Evolutionary conservation across 1,284 basidiomycete species (phyloP), one percentile per base, ranked within the genome.

Genomic region (Leucoagaricus sp.): DNA sequence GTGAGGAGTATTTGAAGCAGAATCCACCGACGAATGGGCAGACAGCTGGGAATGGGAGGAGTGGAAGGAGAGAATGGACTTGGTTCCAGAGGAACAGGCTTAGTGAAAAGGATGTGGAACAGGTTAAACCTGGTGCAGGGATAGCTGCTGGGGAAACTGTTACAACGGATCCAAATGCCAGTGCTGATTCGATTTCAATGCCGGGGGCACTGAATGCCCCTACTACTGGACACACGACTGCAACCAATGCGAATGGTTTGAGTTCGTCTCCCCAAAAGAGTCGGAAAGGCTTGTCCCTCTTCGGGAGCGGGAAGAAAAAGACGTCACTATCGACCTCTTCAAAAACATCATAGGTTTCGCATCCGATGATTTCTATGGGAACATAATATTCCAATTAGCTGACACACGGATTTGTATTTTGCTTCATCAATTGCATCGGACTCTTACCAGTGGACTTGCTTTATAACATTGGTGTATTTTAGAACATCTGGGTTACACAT

Each of bases 1-100:
- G 86, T 0, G 82, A 85, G 54, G 82, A 87, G 63, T 83, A 76
- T 62, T 61, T 89, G 49, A 85, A 81, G 67, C 63, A 77, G 57
- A 70, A 78, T 48, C 71, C 70, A 5, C 71, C 72, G 49, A 62
- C 63, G 10, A 63, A 55, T 49, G 63, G 61, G 13, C 29, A 33
- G 58, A 55, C 29, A 51, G 13, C 12, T 29, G 49, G n/a, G 28
- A 19, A 13, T 15, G 17, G 13, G 26, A 12, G 8, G 58, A 33
- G 55, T 31, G 9, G 54, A 58, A 58, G 59, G 59, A 60, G 49
- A 36, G 44, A 52, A 23, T 59, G 61, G 6, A 64, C 61, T 1
- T 67, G 62, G 64, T 62, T 65, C 53, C 64, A 59, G 62, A 58
- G 51, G 46, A 60, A 58, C 12, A 64, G 65, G 8, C 64, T 69